Evolutionary conservation across 192 early-diverging fungal genomes (phyloP), one percentile per base, ranked within the genome.

Genomic region (Thoreauomyces humboldtii): DNA sequence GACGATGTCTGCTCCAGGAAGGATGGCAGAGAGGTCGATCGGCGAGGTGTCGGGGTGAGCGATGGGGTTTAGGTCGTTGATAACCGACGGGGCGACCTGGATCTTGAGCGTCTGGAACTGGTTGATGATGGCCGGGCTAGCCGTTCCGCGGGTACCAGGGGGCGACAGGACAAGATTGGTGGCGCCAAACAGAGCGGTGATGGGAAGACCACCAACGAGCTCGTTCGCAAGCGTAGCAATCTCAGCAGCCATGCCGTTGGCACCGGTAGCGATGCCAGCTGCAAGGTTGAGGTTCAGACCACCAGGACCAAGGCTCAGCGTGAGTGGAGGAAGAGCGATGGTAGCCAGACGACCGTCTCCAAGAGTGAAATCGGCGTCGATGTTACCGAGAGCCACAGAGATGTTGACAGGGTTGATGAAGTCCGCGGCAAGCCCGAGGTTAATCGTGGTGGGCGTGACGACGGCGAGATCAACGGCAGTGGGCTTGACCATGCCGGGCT

Each of bases 331-430:
- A 6, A 74, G 48, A 7, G 55, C 55, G 5, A 74, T 37, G 36
- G 45, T 63, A 32, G 59, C 12, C 0, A 74, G 32, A 0, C 42
- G 52, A 36, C 47, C 48, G 37, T 67, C 60, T 24, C 64, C 47
- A 29, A 74, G 48, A 6, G 60, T 21, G 14, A 50, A 53, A 3
- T 63, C 62, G 12, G 52, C 33, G 46, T 65, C 54, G 9, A 67
- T 33, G 50, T 52, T 29, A 7, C 72, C 72, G 1, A 74, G 19
- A 22, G 72, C 69, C 19, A 69, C 33, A 19, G 59, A 38, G 56
- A 74, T 64, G 34, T 63, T 46, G 27, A 63, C 31, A n/a, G 72
- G 72, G 61, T 74, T 74, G 21, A 58, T 37, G 41, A 74, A 38
- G 25, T 56, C 53, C 7, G 59, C 45, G 3, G 15, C 48, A 37